Evolutionary conservation across 495 filamentous ascomycete species (phyloP), one percentile per base, ranked within the genome.

Genomic region (Neurospora pannonica): DNA sequence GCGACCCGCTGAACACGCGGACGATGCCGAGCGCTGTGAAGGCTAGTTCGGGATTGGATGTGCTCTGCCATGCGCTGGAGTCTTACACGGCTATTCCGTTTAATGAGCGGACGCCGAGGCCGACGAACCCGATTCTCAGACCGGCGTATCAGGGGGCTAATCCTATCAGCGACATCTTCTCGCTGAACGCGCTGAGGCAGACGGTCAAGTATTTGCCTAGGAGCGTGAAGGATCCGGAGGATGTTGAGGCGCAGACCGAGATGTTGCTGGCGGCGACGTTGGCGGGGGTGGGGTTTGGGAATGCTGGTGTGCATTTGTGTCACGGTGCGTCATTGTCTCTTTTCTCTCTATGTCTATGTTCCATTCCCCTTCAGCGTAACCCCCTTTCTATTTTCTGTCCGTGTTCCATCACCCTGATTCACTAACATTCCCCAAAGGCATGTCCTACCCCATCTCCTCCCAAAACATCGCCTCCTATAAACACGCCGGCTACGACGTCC

Each of bases 111-210:
- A 88, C 85, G 0, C 97, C 96, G 0, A 87, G 95, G 7, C 97
- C 97, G 6, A 83, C 89, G 15, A 98, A 99, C 80, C 96, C 96
- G 0, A 93, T 98, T 76, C 87, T 95, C 70, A 87, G 96, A 4
- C 96, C 96, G 0, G 94, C 96, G 3, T 99, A 99, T 79, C 96
- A 99, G 79, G 96, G 96, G 54, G 94, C 96, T 8, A 99, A 99
- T 81, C 96, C 96, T 4, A 98, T 99, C 70, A 95, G 92, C 28
- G 96, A 99, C 79, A 93, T 99, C 73, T 99, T 99, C 85, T 94
- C 92, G 34, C 86, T 98, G 17, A 90, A 91, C 72, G 93, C 95
- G 3, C 88, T 99, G 3, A 85, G 89, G 40, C 86, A 86, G 80
- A 95, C 93, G 0, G 88, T 97, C 48, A 94, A 97, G 80, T 98